Evolutionary conservation across 306 rosid genomes (phyloP).

Genomic region (Pyrus pyrifolia): DNA sequence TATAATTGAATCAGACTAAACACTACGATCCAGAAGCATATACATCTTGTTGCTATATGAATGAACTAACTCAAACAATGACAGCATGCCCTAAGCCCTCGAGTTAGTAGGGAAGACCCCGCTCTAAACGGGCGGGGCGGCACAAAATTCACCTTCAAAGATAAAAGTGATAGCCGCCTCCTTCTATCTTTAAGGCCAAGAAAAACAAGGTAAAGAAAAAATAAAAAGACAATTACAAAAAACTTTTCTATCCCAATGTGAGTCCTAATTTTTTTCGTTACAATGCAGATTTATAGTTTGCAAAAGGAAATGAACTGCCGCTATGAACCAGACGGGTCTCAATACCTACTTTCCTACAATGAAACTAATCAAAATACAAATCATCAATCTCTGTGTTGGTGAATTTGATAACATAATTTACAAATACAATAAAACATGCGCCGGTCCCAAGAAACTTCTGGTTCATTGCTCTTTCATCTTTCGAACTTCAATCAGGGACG

Average conservation of each 20-base stretch:
- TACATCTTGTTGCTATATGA: not conserved
- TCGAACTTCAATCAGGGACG: conserved; percentile 34
- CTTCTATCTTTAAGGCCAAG: not conserved
- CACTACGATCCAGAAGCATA: not conserved
- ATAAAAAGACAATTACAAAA: not conserved
- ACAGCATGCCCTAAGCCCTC: not conserved
- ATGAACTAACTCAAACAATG: not conserved
- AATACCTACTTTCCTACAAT: not conserved
- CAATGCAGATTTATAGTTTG: not conserved
- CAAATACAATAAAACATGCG: not conserved
- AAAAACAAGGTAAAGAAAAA: not conserved
- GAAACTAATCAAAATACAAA: not conserved
- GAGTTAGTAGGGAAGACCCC: not conserved
- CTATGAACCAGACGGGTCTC: not conserved
- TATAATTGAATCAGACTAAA: not conserved
- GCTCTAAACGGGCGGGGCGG: not conserved
- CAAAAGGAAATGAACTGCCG: not conserved
- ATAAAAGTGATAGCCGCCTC: not conserved
- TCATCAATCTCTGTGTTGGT: not conserved
- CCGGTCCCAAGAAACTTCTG: conserved; percentile 10
- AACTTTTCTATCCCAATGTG: not conserved
- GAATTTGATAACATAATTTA: not conserved
- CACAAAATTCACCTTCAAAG: not conserved
- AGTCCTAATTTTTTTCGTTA: not conserved
- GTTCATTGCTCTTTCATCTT: conserved; percentile 14